phyloP scores from a whole-genome alignment of 2,329 filamentous ascomycete genomes.

The Apiospora hydei region DNA sequence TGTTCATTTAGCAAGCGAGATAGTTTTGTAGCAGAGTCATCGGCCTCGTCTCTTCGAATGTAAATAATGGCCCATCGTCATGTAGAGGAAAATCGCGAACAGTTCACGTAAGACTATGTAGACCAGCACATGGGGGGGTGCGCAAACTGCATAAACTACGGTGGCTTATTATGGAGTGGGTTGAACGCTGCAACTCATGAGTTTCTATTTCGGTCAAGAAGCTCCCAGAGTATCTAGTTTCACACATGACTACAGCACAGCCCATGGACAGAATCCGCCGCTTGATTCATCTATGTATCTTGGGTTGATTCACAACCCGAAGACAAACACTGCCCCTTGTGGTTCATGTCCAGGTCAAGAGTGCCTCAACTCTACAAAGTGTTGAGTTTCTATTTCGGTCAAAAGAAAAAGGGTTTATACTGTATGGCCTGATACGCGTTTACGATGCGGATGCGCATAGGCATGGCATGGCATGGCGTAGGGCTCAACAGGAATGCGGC shows the following conservation, averaged over 20 bases:
- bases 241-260: no score
- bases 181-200: background rate
- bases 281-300: no score
- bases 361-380: background rate
- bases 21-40: slow-evolving; percentile 1
- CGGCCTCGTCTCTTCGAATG: background rate
- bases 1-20: slow-evolving; percentile 5
- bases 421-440: background rate
- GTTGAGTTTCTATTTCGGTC: background rate
- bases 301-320: no score
- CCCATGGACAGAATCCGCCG: no score
- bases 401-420: background rate
- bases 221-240: background rate
- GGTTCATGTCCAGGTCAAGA: no score
- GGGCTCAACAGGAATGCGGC: background rate
- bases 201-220: no score
- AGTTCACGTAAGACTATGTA: background rate
- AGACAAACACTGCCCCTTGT: no score
- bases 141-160: background rate
- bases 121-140: background rate
- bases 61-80: background rate
- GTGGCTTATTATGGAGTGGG: background rate
- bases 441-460: background rate
- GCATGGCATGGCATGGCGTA: background rate
- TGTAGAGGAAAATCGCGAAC: background rate